phyloP scores from a whole-genome alignment of 1,139 yeast genomes.

The Pichia sp. region DNA sequence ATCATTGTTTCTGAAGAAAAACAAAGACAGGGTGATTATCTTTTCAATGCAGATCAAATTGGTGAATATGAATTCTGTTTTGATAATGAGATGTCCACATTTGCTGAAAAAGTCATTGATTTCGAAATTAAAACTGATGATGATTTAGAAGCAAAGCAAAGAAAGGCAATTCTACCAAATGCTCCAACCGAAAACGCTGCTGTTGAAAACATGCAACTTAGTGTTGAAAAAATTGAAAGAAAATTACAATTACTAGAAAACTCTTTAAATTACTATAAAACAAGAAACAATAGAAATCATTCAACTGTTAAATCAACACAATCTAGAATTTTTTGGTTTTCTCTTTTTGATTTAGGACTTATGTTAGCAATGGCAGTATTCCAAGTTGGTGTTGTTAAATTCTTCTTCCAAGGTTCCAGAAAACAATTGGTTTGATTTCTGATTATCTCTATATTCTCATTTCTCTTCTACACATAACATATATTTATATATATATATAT shows the following conservation, averaged over 20 bases:
- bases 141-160: slow-evolving; percentile 31
- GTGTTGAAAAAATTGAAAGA: slow-evolving; percentile 57
- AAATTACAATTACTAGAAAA: slow-evolving; percentile 62
- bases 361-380: slow-evolving; percentile 83
- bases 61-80: slow-evolving; percentile 96
- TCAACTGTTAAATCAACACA: slow-evolving; percentile 87
- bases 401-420: slow-evolving; percentile 80
- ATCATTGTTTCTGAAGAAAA: slow-evolving; percentile 53
- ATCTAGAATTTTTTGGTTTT: slow-evolving; percentile 78
- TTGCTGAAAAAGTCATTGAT: slow-evolving; percentile 82
- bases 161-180: slow-evolving; percentile 62
- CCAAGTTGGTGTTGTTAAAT: slow-evolving; percentile 79
- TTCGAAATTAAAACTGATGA: slow-evolving; percentile 67
- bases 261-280: slow-evolving; percentile 73
- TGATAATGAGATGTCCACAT: slow-evolving; percentile 78
- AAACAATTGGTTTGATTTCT: slow-evolving; percentile 58
- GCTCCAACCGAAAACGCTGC: slow-evolving; percentile 53
- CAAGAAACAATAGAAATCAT: slow-evolving; percentile 90
- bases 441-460: background rate
- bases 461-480: background rate
- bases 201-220: slow-evolving; percentile 53
- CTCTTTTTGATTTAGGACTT: slow-evolving; percentile 70
- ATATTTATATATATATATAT: background rate
- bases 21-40: slow-evolving; percentile 82
- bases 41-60: slow-evolving; percentile 54